phyloP scores from a whole-genome alignment of 2,329 filamentous ascomycete genomes.

The Monosporascus sp. region DNA sequence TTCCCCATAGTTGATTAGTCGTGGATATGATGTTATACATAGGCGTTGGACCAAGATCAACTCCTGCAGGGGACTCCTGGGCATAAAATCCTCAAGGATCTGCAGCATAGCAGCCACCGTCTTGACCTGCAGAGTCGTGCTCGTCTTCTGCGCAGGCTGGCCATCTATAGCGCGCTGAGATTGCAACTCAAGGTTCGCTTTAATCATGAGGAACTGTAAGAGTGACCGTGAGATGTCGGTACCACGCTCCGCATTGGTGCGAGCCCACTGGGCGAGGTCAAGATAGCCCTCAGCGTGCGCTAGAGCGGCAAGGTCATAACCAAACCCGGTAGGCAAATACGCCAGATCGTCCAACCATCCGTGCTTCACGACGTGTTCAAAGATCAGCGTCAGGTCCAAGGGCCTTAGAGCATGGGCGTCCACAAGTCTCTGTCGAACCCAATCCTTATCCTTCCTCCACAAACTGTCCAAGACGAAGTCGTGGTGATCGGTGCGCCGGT shows the following conservation, averaged over 20 bases:
- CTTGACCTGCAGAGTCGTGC: slow-evolving; percentile 74
- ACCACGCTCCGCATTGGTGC: slow-evolving; percentile 61
- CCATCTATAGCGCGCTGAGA: slow-evolving; percentile 66
- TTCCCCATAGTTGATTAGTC: slow-evolving; percentile 93
- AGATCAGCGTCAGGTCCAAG: slow-evolving; percentile 61
- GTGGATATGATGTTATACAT: slow-evolving; percentile 88
- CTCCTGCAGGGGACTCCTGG: slow-evolving; percentile 56
- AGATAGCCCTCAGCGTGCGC: slow-evolving; percentile 77
- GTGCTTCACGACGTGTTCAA: slow-evolving; percentile 76
- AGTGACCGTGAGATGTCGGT: slow-evolving; percentile 66
- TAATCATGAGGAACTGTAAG: slow-evolving; percentile 76
- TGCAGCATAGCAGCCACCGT: slow-evolving; percentile 77
- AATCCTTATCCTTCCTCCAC: slow-evolving; percentile 85
- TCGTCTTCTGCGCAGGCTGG: slow-evolving; percentile 51
- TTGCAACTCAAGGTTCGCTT: slow-evolving; percentile 73
- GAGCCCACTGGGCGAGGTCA: slow-evolving; percentile 76
- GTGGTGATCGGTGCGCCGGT: slow-evolving; percentile 70
- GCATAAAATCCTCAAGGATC: slow-evolving; percentile 68
- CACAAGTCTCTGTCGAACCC: slow-evolving; percentile 76
- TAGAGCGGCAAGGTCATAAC: slow-evolving; percentile 78
- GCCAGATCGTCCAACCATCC: slow-evolving; percentile 80
- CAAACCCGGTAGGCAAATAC: slow-evolving; percentile 74
- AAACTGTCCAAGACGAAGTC: slow-evolving; percentile 87
- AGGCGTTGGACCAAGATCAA: slow-evolving; percentile 77
- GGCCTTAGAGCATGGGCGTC: slow-evolving; percentile 68